These are phyloP conservation scores for Thymus quinquecostatus DNA, from an alignment of 257 asterid genomes.

Conservation along the genomic window DNA sequence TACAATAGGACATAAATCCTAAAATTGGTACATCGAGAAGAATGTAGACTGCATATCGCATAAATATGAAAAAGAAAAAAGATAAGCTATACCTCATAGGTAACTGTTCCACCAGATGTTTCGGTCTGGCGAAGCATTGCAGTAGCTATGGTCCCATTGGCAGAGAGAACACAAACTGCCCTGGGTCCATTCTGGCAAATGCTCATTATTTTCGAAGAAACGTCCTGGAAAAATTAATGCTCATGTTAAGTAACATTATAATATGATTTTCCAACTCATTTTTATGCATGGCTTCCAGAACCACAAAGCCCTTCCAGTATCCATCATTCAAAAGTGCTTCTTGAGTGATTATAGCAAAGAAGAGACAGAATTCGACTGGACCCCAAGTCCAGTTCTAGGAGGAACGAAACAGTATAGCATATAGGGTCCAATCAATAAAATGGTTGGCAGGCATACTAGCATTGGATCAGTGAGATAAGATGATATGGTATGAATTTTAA, in stretches of 20 bases:
- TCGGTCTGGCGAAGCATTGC: constrained; percentile 61
- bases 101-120: constrained; percentile 66
- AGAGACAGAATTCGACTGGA: neutral
- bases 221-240: constrained; percentile 47
- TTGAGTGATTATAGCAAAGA: constrained; percentile 23
- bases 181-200: constrained; percentile 58
- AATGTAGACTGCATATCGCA: constrained; percentile 4
- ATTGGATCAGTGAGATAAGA: constrained; percentile 7
- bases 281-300: constrained; percentile 16
- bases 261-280: constrained; percentile 3
- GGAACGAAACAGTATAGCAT: constrained; percentile 10
- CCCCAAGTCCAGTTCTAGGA: neutral
- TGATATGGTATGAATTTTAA: neutral
- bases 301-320: constrained; percentile 2
- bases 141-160: constrained; percentile 56
- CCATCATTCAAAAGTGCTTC: neutral
- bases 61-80: neutral
- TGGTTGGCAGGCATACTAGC: neutral
- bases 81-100: constrained; percentile 55
- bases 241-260: constrained; percentile 19
- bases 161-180: constrained; percentile 61
- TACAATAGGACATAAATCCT: constrained; percentile 15
- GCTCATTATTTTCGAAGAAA: constrained; percentile 56
- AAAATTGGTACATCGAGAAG: neutral
- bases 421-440: neutral